Base-by-base conservation (phyloP, 169 alveolate genomes). In the Plasmodium reichenowi region DNA sequence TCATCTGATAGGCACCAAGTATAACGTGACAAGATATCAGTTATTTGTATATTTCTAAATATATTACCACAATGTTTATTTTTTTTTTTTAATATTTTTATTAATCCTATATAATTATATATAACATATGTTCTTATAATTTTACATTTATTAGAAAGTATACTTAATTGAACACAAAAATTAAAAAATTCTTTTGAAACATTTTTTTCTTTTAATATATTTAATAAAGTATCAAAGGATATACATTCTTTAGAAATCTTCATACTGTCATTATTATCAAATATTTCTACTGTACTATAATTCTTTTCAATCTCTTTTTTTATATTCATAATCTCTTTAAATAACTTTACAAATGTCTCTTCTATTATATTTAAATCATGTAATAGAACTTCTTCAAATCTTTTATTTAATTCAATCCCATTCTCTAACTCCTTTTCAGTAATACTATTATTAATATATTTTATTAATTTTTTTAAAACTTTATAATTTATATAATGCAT, bases 1-100 rank as follows among this genome's bases (percentile, higher is more conserved):
- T 66, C 72, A 29, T 80, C 75, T 52, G 90, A 66, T 8, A 66
- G 22, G 54, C 90, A 68, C 90, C 89, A 78, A 5, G 78, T 52
- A 72, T 66, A 80, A 38, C 38, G 13, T 54, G n/a, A 66, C 60
- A 75, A 24, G 0, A 75, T 50, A 29, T 43, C 75, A 3, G 75
- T 29, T 68, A 68, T 8, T 47, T 26, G 15, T 68, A 68, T 68
- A 68, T 76, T 12, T 20, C 43, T 20, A 76, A 29, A 45, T 0
- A 26, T 12, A 24, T 64, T 48, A 54, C 47, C 38, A 75, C 64
- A 17, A 50, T 26, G 59, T 56, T 80, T 80, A 13, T 59, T 52
- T 48, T 52, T 64, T 60, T 80, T 80, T 62, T 80, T 80, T 7
- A 80, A 60, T 6, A 48, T 66, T 59, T 80, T 80, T 32, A 80